phyloP scores from a whole-genome alignment of 2,329 filamentous ascomycete genomes.

The Diaporthe australafricana region DNA sequence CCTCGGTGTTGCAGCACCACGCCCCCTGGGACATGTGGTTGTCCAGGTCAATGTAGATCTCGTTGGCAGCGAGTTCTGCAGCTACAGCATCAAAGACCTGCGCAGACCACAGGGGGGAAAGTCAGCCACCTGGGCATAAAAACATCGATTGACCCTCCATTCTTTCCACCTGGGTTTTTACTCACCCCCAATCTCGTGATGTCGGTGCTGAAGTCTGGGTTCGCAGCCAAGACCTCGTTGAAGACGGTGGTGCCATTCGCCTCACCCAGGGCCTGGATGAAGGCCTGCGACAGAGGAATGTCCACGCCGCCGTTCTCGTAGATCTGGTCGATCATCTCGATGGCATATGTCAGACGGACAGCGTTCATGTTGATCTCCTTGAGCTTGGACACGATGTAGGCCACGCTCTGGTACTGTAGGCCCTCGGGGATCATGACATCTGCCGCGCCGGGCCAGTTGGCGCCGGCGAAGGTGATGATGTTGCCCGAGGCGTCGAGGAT shows the following conservation, averaged over 20 bases:
- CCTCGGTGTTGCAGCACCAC: constrained; percentile 60
- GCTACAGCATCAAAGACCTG: constrained; percentile 66
- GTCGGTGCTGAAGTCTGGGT: constrained; percentile 58
- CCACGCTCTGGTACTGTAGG: constrained; percentile 63
- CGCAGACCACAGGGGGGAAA: constrained; percentile 2
- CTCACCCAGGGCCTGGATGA: constrained; percentile 54
- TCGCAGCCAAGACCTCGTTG: constrained; percentile 58
- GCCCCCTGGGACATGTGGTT: constrained; percentile 62
- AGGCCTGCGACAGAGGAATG: constrained; percentile 50
- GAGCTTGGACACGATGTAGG: constrained; percentile 59
- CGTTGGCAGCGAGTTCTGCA: constrained; percentile 59
- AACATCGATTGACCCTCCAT: no score
- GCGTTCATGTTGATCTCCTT: constrained; percentile 66
- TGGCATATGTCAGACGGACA: constrained; percentile 66
- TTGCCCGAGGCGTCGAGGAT: constrained; percentile 48
- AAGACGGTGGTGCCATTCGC: constrained; percentile 60
- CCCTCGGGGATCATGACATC: constrained; percentile 69
- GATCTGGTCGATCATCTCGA: constrained; percentile 66
- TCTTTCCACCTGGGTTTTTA: background rate
- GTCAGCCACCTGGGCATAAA: background rate
- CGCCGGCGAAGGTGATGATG: constrained; percentile 57
- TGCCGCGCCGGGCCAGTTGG: constrained; percentile 65
- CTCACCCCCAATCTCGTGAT: constrained; percentile 59
- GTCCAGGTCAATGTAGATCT: constrained; percentile 61
- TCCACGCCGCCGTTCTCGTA: constrained; percentile 52